Evolutionary conservation across 176 grass and related monocot genomes (phyloP).

Genomic region (Miscanthus lutarioriparius): DNA sequence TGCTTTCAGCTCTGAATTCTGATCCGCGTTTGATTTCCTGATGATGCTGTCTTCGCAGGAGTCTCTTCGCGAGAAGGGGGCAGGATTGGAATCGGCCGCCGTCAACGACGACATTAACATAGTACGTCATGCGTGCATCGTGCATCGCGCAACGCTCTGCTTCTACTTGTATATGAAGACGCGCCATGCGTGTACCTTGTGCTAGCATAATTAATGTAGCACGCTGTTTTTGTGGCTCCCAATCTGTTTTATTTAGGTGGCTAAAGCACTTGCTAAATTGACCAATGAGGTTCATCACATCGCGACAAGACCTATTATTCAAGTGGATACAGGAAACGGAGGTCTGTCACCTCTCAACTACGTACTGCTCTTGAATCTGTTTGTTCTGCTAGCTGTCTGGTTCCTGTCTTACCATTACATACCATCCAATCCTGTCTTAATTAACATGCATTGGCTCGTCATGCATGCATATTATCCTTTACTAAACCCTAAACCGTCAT

Average conservation of each 20-base stretch:
- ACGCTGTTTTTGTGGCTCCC: not conserved
- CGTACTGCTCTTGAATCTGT: not conserved
- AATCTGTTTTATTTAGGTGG: constrained; percentile 26
- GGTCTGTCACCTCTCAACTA: constrained; percentile 23
- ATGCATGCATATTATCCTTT: not conserved
- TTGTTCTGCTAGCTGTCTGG: not conserved
- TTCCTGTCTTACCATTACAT: not conserved
- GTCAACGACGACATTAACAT: not conserved
- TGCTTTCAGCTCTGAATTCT: not conserved
- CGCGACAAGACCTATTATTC: constrained; percentile 30
- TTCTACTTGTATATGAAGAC: not conserved
- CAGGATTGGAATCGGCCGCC: not conserved
- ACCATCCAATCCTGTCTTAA: not conserved
- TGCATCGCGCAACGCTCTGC: not conserved
- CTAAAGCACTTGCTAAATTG: not conserved
- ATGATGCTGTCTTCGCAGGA: constrained; percentile 11
- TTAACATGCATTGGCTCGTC: not conserved
- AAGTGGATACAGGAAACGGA: constrained; percentile 44
- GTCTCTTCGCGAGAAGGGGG: constrained; percentile 14
- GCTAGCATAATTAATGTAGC: not conserved
- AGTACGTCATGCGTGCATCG: not conserved
- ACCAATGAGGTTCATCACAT: constrained; percentile 34
- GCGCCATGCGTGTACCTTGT: not conserved
- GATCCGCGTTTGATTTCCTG: not conserved
- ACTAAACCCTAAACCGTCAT: not conserved